Evolutionary conservation across 1,284 basidiomycete species (phyloP).

Genomic region (Cutaneotrichosporon cavernicola): DNA sequence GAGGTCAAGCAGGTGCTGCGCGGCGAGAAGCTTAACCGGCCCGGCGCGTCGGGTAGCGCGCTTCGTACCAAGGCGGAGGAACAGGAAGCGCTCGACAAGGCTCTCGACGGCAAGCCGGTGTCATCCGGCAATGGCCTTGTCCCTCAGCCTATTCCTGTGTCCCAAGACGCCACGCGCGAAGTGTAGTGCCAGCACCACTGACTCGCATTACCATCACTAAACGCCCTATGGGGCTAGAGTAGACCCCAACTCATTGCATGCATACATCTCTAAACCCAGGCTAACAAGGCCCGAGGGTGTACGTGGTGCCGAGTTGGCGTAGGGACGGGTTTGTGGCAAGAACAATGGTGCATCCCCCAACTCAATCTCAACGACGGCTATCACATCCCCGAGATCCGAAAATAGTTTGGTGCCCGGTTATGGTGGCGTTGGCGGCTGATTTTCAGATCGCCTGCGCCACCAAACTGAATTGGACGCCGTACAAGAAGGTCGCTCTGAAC

Average conservation of each 20-base stretch:
- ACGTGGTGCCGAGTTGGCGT: background rate
- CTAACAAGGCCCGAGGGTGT: background rate
- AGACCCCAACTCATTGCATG: constrained; percentile 2
- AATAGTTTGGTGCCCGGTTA: too few relatives aligned
- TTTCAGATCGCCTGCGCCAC: too few relatives aligned
- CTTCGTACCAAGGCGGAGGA: constrained; percentile 34
- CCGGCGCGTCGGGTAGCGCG: constrained; percentile 32
- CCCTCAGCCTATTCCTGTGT: background rate
- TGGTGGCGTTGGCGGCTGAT: too few relatives aligned
- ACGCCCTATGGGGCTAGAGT: background rate
- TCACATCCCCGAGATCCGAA: too few relatives aligned
- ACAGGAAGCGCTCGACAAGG: constrained; percentile 6
- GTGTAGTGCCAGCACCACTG: background rate
- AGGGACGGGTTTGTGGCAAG: background rate
- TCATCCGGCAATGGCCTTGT: background rate
- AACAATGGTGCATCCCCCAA: background rate
- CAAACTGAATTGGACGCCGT: too few relatives aligned
- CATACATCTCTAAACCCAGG: background rate
- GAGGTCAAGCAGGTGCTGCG: constrained; percentile 82
- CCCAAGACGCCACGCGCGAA: background rate
- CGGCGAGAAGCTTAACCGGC: constrained; percentile 65
- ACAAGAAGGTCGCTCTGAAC: too few relatives aligned
- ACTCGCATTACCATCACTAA: background rate
- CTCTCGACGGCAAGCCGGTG: background rate
- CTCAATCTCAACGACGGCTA: too few relatives aligned